phyloP scores from a whole-genome alignment of 176 grass and related monocot species.

The Oryza glumipatula region DNA sequence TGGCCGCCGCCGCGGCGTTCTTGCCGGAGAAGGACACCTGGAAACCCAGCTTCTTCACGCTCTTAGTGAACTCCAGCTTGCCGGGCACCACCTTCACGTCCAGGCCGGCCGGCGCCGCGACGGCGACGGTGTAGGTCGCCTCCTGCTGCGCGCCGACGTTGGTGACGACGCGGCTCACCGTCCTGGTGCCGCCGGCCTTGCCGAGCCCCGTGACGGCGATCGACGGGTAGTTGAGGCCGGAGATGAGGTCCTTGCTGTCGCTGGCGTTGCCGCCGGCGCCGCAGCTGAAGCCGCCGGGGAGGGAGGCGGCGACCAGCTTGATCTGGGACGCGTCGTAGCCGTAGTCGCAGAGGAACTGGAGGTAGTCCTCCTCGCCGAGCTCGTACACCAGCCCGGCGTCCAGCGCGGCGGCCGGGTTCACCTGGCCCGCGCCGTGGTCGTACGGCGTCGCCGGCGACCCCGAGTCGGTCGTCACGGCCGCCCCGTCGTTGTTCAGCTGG shows the following conservation, averaged over 20 bases:
- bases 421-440: slow-evolving; percentile 75
- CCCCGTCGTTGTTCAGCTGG: slow-evolving; percentile 56
- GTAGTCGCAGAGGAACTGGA: slow-evolving; percentile 87
- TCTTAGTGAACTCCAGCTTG: slow-evolving; percentile 66
- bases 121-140: slow-evolving; percentile 42
- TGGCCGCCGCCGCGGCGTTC: not conserved
- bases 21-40: slow-evolving; percentile 62
- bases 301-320: slow-evolving; percentile 57
- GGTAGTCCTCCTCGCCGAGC: slow-evolving; percentile 53
- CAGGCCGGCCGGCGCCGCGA: slow-evolving; percentile 52
- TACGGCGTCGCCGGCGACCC: slow-evolving; percentile 66
- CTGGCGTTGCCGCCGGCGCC: slow-evolving; percentile 55
- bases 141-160: slow-evolving; percentile 66
- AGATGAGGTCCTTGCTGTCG: slow-evolving; percentile 60
- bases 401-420: slow-evolving; percentile 62
- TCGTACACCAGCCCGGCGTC: slow-evolving; percentile 86
- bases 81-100: slow-evolving; percentile 71
- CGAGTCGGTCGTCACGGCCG: slow-evolving; percentile 47
- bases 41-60: slow-evolving; percentile 56
- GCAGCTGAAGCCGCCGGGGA: slow-evolving; percentile 55
- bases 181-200: slow-evolving; percentile 11
- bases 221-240: slow-evolving; percentile 88
- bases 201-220: slow-evolving; percentile 58
- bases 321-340: slow-evolving; percentile 64
- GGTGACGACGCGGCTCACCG: slow-evolving; percentile 53